Evolutionary conservation across 2,329 filamentous ascomycete species (phyloP), one percentile per base, ranked within the genome.

Genomic region (Magnaporthiopsis poae): DNA sequence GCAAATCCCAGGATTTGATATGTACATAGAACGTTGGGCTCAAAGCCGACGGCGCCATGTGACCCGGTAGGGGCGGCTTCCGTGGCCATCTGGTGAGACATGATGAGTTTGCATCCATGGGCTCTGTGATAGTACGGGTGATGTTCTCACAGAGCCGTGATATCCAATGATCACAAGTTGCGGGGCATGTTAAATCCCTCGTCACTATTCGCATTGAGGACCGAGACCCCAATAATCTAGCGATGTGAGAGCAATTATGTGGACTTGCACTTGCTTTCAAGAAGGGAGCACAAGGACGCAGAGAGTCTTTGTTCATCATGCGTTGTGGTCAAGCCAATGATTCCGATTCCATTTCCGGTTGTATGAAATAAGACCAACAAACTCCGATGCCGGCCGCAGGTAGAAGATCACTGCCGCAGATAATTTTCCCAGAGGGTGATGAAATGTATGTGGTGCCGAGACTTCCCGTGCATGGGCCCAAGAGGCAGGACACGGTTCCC

Each of bases 341-440:
- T 64, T 64, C 63, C 39, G 46, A 64, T 64, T 64, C 63, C 63
- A 64, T 64, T 64, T 64, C 63, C 63, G 63, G 27, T 25, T 5
- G 31, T 31, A 46, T 64, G 62, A 64, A 64, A 64, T 31, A 64
- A 64, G 63, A 64, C 63, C 63, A 64, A 64, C 63, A 56, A 64
- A 64, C 63, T 64, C 63, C 63, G 56, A 64, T 64, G 39, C 63
- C 63, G 63, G 63, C 63, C 29, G 63, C 33, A 56, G 52, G 31
- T 27, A 31, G 39, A 46, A 46, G 52, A 63, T 59, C 52, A 35
- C 39, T 31, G 56, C 62, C 46, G 52, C 63, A n/a, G 46, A 56
- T 56, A 21, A 56, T 56, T 56, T 56, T 25, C 46, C 46, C 46
- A 56, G 60, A 61, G 29, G 52, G 5, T 63, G 31, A 62, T 39